Conservation (phyloP, 2,329 filamentous ascomycete species). For the Gyromitra esculenta region DNA sequence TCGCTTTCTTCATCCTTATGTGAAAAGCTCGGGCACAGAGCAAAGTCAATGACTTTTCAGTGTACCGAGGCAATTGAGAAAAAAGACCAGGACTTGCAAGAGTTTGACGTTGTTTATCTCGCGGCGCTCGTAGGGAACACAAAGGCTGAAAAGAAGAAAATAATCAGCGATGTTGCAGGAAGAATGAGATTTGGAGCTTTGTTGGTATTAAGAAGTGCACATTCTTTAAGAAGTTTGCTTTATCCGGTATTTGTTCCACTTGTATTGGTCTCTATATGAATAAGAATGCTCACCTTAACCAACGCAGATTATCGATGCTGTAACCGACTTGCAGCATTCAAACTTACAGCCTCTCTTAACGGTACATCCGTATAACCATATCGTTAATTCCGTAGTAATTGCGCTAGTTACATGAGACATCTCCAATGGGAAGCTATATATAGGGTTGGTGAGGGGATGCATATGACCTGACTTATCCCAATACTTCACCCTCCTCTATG, state of each 20-base stretch:
- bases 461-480: not conserved
- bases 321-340: constrained; percentile 58
- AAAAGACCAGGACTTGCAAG: constrained; percentile 57
- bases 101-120: constrained; percentile 65
- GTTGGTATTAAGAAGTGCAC: constrained; percentile 64
- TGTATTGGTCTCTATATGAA: not conserved
- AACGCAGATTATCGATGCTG: constrained; percentile 28
- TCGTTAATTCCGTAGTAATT: constrained; percentile 66
- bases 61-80: constrained; percentile 58
- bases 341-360: constrained; percentile 62
- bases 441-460: not conserved
- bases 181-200: constrained; percentile 63
- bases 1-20: constrained; percentile 59
- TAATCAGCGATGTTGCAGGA: constrained; percentile 60
- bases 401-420: constrained; percentile 57
- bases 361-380: constrained; percentile 64
- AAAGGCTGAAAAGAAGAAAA: constrained; percentile 62
- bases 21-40: constrained; percentile 58
- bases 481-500: no score
- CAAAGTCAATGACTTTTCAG: constrained; percentile 60
- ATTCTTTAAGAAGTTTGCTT: constrained; percentile 63
- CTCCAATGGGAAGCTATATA: not conserved
- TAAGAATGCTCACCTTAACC: not conserved
- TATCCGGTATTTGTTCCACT: constrained; percentile 62
- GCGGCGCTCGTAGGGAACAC: constrained; percentile 65